Evolutionary conservation across 192 early-diverging fungal genomes (phyloP), one percentile per base, ranked within the genome.

Genomic region (Jimgerdemannia lactiflua): DNA sequence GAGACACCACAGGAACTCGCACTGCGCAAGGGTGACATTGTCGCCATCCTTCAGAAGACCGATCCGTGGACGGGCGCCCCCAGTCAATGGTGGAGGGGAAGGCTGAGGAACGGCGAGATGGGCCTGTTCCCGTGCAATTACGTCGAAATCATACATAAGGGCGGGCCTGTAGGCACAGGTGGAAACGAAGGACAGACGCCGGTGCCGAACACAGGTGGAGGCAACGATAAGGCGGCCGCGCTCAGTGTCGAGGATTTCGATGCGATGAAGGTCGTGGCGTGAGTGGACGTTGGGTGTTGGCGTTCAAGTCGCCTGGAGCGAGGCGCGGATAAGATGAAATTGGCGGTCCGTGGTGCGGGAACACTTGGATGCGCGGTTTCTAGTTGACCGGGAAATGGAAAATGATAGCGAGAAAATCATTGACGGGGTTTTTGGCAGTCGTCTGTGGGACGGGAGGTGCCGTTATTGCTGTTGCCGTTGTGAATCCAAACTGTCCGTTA

Each of bases 51-150:
- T 65, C 91, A 87, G 76, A 96, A 96, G 83, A 80, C 89, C 9
- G 94, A 96, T 77, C 88, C 87, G 19, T 67, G 20, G 14, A 92
- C 90, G 68, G 92, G 93, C 17, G 85, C 90, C 72, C 90, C 89
- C 42, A 88, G 90, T 43, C 86, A 87, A 79, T 99, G 98, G 98
- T 99, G 98, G 98, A 80, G 92, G 59, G 98, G 97, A 10, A 80
- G 93, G 43, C 83, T 92, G 9, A 91, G 94, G 74, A 88, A 87
- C 67, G 97, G 98, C 4, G 85, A 85, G 54, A 89, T 94, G 75
- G 98, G 97, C 10, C 75, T 94, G 29, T 99, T 99, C 87, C 97
- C 98, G 10, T 88, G 91, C 73, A 97, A 90, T 74, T 99, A 96
- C 74, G 95, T 96, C n/a, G 89, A 95, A 44, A 87, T 95, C 9